Evolutionary conservation across 805 yeast species (phyloP), one percentile per base, ranked within the genome.

Genomic region (Clavispora fructus): DNA sequence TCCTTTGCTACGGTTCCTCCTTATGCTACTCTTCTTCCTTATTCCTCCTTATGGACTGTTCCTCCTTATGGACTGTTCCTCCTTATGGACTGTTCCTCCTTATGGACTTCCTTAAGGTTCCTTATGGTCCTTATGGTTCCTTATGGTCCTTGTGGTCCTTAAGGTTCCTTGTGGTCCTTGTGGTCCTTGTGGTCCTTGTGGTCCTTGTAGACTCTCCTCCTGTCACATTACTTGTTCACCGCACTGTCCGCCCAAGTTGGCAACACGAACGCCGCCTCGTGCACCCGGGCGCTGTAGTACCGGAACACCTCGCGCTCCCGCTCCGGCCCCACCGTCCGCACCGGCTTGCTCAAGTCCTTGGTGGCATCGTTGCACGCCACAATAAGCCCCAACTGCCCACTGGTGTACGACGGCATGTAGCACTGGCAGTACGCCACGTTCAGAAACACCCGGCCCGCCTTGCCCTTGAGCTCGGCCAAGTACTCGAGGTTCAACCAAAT

Each of bases 351-450:
- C 45, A 87, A 68, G 51, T 73, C 63, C 19, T 73, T 67, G 0
- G 60, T 37, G 1, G 67, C 53, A 57, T 83, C 78, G 59, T 82
- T 83, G 37, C 84, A 74, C 50, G 92, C 86, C 19, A 87, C 78
- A 62, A 88, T 74, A 46, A 88, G 71, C 1, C 95, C 95, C 52
- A 88, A 74, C 65, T 87, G 95, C 13, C 96, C 96, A 7, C 92
- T 83, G 3, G 96, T 87, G 65, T 88, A 88, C 12, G 88, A 80
- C 35, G 96, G 96, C 64, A 88, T 88, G 56, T 87, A 84, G 50
- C 92, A 84, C 63, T 85, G 87, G 53, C 86, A 76, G 61, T 85
- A 85, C 53, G 75, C 69, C 3, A 83, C 85, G 46, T 74, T 75
- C 12, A 77, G 71, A 61, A 86, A 86, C 2, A 85, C 87, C 16